These are phyloP conservation scores for Colletotrichum sp. DNA, from an alignment of 2,329 filamentous ascomycete species.

Conservation along the genomic window DNA sequence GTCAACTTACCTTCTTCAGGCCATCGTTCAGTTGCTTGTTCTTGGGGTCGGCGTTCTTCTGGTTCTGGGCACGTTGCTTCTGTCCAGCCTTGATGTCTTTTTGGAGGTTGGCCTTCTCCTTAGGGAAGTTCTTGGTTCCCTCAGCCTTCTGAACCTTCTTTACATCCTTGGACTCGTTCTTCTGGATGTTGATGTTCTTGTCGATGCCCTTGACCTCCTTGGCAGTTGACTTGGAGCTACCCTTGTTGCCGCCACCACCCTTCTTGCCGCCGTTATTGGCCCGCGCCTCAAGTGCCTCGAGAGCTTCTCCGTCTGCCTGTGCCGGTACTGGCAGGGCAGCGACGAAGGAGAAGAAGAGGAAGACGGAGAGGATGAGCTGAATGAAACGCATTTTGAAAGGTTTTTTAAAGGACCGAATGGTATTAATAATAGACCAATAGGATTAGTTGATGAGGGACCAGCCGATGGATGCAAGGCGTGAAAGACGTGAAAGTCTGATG, in stretches of 20 bases:
- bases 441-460: neutral
- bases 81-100: neutral
- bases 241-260: neutral
- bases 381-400: neutral
- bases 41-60: neutral
- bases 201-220: neutral
- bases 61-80: neutral
- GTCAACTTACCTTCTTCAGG: neutral
- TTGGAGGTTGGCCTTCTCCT: neutral
- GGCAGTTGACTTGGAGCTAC: neutral
- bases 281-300: neutral
- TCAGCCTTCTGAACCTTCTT: neutral
- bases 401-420: neutral
- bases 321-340: neutral
- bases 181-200: constrained; percentile 5
- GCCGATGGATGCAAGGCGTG: neutral
- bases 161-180: neutral
- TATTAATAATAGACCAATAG: neutral
- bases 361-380: constrained; percentile 1
- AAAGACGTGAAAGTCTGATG: neutral
- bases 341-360: neutral
- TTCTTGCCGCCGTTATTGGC: neutral
- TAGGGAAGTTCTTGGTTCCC: neutral
- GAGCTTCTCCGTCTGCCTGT: neutral
- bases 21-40: neutral